These are phyloP conservation scores for Talaromyces nanjingensis DNA, from an alignment of 495 filamentous ascomycete genomes.

Conservation along the genomic window DNA sequence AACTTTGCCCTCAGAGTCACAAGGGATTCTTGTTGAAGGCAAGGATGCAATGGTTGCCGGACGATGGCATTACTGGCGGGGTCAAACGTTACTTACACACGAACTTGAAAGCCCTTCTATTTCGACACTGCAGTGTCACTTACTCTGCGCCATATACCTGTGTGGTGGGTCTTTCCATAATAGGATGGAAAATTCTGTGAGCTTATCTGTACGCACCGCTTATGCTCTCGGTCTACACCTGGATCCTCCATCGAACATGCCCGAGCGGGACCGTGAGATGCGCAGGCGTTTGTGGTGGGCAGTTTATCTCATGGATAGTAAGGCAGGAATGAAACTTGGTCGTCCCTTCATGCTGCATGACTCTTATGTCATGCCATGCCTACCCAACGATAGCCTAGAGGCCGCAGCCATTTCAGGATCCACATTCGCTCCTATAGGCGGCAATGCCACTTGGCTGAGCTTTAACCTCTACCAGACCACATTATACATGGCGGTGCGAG, in stretches of 20 bases:
- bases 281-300: conserved; percentile 47
- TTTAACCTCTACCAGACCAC: conserved; percentile 31
- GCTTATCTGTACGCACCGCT: conserved; percentile 38
- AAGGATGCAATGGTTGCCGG: conserved; percentile 39
- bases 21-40: conserved; percentile 9
- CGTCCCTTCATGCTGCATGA: conserved; percentile 34
- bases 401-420: conserved; percentile 30
- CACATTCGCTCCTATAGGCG: conserved; percentile 26
- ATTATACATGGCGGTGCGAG: conserved; percentile 29
- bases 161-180: conserved; percentile 42
- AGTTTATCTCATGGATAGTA: conserved; percentile 39
- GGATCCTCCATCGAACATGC: conserved; percentile 32
- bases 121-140: conserved; percentile 44
- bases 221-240: conserved; percentile 46
- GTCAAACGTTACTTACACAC: conserved; percentile 33
- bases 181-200: conserved; percentile 34
- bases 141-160: conserved; percentile 38
- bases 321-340: conserved; percentile 44
- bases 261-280: conserved; percentile 29
- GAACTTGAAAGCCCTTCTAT: conserved; percentile 46
- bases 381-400: conserved; percentile 33
- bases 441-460: conserved; percentile 32
- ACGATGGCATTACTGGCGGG: conserved; percentile 38
- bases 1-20: conserved; percentile 16
- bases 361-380: conserved; percentile 24